Evolutionary conservation across 352 stramenopile species (phyloP).

Genomic region (Phytophthora crassamura): DNA sequence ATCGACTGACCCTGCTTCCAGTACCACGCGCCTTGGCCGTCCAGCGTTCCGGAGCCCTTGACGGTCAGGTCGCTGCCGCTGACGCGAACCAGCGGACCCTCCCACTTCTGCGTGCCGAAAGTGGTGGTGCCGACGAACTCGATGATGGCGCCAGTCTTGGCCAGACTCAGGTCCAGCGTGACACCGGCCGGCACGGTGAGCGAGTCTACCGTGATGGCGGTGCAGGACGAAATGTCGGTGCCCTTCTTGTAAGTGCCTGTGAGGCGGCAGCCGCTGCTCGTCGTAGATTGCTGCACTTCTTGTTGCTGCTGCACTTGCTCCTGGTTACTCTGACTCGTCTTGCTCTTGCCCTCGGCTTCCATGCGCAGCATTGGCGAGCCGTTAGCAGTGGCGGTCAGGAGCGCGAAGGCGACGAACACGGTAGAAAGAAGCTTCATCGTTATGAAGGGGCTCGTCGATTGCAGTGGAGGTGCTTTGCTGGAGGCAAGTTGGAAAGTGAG

Average conservation of each 20-base stretch:
- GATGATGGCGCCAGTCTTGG: neutral
- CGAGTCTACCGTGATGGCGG: too few relatives aligned
- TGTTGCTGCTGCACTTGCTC: slow-evolving; percentile 5
- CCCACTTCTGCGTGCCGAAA: slow-evolving; percentile 1
- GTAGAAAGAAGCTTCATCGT: slow-evolving; percentile 27
- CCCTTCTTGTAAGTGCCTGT: too few relatives aligned
- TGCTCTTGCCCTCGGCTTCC: slow-evolving; percentile 16
- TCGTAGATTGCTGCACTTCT: slow-evolving; percentile 6
- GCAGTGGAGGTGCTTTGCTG: neutral
- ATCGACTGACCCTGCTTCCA: too few relatives aligned
- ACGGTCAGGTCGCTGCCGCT: too few relatives aligned
- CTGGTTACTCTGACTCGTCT: neutral
- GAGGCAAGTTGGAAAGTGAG: slow-evolving; percentile 31
- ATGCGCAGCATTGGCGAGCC: slow-evolving; percentile 25
- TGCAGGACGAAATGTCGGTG: too few relatives aligned
- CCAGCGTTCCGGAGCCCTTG: too few relatives aligned
- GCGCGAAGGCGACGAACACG: slow-evolving; percentile 10
- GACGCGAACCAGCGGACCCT: neutral
- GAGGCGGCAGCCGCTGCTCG: slow-evolving; percentile 5
- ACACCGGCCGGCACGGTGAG: neutral
- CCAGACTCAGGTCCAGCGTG: neutral
- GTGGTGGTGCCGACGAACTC: neutral
- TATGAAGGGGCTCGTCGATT: neutral
- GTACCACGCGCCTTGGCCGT: too few relatives aligned
- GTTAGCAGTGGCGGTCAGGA: slow-evolving; percentile 8